Conservation (phyloP, 306 rosid species). For the Crataegus laevigata region DNA sequence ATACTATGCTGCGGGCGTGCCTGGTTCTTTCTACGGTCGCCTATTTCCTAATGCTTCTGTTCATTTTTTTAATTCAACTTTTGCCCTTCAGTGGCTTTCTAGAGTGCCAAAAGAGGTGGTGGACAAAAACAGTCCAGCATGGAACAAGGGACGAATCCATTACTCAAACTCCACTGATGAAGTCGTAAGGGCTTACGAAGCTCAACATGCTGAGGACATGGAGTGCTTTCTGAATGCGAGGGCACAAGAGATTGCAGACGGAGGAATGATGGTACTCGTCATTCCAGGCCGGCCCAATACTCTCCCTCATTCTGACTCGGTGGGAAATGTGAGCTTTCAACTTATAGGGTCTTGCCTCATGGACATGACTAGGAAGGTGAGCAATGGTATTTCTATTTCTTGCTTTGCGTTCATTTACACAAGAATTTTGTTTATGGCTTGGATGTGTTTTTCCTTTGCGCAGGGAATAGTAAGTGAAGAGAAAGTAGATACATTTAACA, state of each 20-base stretch:
- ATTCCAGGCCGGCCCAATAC: neutral
- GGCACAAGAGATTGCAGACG: conserved; percentile 28
- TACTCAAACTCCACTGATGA: conserved; percentile 3
- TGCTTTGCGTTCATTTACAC: too few relatives aligned
- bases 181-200: conserved; percentile 20
- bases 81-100: conserved; percentile 31
- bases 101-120: neutral
- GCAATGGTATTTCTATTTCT: neutral
- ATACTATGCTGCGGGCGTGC: conserved; percentile 25
- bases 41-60: conserved; percentile 24
- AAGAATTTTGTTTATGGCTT: neutral
- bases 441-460: neutral
- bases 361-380: conserved; percentile 31
- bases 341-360: conserved; percentile 21
- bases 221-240: conserved; percentile 20
- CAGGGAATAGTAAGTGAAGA: neutral
- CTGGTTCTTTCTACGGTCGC: conserved; percentile 28
- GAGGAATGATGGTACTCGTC: conserved; percentile 28
- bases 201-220: conserved; percentile 25
- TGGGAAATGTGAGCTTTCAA: neutral
- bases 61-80: conserved; percentile 21
- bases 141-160: conserved; percentile 21
- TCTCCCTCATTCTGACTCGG: neutral
- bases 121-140: conserved; percentile 11
- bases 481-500: neutral